Base-by-base conservation (phyloP, 164 flowering plant genomes). In the Vitis rotundifolia region DNA sequence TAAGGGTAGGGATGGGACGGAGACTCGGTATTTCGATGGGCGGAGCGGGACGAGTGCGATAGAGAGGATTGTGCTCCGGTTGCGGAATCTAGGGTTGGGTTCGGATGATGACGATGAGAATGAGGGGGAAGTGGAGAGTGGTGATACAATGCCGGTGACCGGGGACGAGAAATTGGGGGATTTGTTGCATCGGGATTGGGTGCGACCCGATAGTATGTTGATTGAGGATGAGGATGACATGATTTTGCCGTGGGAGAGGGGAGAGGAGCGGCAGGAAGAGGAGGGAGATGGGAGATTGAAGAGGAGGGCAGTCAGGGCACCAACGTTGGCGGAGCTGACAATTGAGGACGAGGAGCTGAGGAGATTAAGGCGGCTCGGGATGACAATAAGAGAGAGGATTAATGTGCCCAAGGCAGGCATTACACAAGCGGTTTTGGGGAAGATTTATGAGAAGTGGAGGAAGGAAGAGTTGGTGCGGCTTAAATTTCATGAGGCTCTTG, bases 401-500 rank as follows among this genome's bases (percentile, higher is more conserved):
- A 93, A 68, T 67, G 83, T 96, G 12, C 86, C 99, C 1, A 96
- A 96, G 71, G 99, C 99, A 0, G 99, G 99, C 37, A 66, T 90
- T 26, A 96, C 98, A 0, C 86, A 82, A 77, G 93, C 74, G 3
- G 86, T 96, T 51, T 61, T 93, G 51, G 93, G 89, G 75, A 92
- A 88, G 84, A 92, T 96, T 80, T 94, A 91, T 73, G 89, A 81
- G 15, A 72, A 77, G 70, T 96, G 99, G 99, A 86, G 94, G 82
- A 90, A 85, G 79, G 78, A 83, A 16, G 99, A 96, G 80, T 66
- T 96, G 64, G 98, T 92, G 49, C 84, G 98, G 82, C 87, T 96
- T 28, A 96, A 91, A 79, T 96, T 96, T 75, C 99, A 96, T 70
- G 98, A 96, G 76, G 78, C 78, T 2, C 87, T 96, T 64, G 97